Percentiles rank a stretch among this genome's conserved stretches.
Conservation (phyloP, 495 filamentous ascomycete species). For the Penicillium lividum region DNA sequence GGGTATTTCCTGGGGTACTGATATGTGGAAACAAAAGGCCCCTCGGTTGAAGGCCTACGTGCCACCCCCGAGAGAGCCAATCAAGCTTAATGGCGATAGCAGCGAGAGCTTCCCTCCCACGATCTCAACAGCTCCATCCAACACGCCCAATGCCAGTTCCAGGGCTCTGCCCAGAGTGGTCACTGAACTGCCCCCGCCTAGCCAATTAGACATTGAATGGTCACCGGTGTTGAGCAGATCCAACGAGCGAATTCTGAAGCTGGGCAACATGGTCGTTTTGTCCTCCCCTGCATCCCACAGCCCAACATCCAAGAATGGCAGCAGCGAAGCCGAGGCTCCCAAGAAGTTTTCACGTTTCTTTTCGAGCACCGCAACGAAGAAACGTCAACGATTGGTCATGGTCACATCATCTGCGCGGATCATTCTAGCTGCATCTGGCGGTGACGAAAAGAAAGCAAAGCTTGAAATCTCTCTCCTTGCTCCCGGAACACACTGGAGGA, state of each 20-base stretch:
- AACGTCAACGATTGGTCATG: slow-evolving; percentile 91
- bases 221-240: slow-evolving; percentile 87
- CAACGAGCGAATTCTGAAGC: slow-evolving; percentile 92
- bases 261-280: slow-evolving; percentile 84
- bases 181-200: slow-evolving; percentile 93
- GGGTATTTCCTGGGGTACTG: slow-evolving; percentile 81
- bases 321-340: slow-evolving; percentile 59
- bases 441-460: slow-evolving; percentile 95
- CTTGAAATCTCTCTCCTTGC: slow-evolving; percentile 79
- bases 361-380: slow-evolving; percentile 84
- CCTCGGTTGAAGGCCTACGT: slow-evolving; percentile 86
- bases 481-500: slow-evolving; percentile 73
- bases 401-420: slow-evolving; percentile 88
- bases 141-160: slow-evolving; percentile 38
- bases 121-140: slow-evolving; percentile 50
- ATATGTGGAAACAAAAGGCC: slow-evolving; percentile 87
- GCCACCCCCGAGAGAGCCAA: slow-evolving; percentile 76
- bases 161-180: slow-evolving; percentile 78
- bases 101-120: slow-evolving; percentile 49
- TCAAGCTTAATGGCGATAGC: slow-evolving; percentile 69
- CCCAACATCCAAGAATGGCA: slow-evolving; percentile 65
- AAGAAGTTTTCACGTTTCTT: slow-evolving; percentile 93
- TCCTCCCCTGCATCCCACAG: slow-evolving; percentile 69
- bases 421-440: slow-evolving; percentile 86
- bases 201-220: slow-evolving; percentile 98